Evolutionary conservation across 2,329 filamentous ascomycete species (phyloP).

Genomic region (Trichoderma sp.): DNA sequence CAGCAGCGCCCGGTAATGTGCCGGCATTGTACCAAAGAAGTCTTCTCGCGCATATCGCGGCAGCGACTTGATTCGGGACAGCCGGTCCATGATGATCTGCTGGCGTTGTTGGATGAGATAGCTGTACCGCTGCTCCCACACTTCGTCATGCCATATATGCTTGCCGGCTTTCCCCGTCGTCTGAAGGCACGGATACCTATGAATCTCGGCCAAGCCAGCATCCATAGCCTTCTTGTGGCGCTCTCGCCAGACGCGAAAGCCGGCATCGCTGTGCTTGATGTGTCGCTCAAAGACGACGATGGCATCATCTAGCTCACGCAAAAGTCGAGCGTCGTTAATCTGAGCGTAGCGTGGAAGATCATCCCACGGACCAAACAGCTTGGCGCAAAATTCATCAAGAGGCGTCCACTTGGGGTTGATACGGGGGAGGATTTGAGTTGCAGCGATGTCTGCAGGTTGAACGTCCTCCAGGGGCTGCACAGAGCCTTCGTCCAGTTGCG

Average conservation of each 20-base stretch:
- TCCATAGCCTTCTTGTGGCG: constrained; percentile 36
- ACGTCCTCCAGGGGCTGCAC: neutral
- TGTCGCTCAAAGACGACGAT: constrained; percentile 33
- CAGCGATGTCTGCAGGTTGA: neutral
- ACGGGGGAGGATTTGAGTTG: neutral
- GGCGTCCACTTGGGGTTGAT: constrained; percentile 21
- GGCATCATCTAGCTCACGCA: constrained; percentile 33
- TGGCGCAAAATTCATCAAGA: constrained; percentile 22
- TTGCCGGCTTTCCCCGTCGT: neutral
- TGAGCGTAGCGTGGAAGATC: constrained; percentile 25
- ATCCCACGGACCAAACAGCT: constrained; percentile 29
- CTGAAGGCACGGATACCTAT: constrained; percentile 29
- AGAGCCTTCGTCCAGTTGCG: neutral
- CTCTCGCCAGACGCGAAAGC: constrained; percentile 32
- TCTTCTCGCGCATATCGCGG: constrained; percentile 22
- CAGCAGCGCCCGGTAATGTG: constrained; percentile 14
- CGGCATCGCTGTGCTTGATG: constrained; percentile 33
- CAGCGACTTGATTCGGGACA: constrained; percentile 1
- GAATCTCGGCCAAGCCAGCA: constrained; percentile 22
- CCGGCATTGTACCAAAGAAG: constrained; percentile 24
- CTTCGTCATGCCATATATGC: constrained; percentile 30
- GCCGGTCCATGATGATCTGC: constrained; percentile 26
- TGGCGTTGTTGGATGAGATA: constrained; percentile 34
- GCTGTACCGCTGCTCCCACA: constrained; percentile 33
- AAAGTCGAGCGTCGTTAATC: constrained; percentile 16